Evolutionary conservation across 2,329 filamentous ascomycete species (phyloP).

Genomic region (Leptographium procerum): DNA sequence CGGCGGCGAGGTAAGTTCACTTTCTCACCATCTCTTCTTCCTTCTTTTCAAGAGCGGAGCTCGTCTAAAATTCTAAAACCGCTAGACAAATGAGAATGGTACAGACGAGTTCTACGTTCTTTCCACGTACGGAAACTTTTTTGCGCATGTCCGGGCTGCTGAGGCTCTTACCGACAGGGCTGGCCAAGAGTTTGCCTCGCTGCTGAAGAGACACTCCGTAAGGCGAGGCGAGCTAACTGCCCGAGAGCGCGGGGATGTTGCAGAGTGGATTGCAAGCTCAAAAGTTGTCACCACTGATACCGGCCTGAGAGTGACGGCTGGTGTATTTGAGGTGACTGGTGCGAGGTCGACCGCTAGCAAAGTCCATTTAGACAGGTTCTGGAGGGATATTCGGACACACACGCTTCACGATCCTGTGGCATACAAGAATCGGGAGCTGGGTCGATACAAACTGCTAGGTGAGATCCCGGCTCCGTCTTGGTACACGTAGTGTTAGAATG

Average conservation of each 20-base stretch:
- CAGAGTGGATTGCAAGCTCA: conserved; percentile 49
- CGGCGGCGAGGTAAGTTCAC: conserved; percentile 46
- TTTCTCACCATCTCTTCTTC: too few relatives aligned
- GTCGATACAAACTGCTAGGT: conserved; percentile 41
- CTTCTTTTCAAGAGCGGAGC: too few relatives aligned
- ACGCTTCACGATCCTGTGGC: conserved; percentile 55
- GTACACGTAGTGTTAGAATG: too few relatives aligned
- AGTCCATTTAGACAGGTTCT: conserved; percentile 52
- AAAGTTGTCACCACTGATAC: conserved; percentile 54
- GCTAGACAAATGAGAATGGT: too few relatives aligned
- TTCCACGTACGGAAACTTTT: conserved; percentile 51
- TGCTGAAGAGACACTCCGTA: conserved; percentile 32
- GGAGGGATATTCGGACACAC: conserved; percentile 56
- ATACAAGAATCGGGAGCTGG: conserved; percentile 54
- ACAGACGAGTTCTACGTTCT: conserved; percentile 57
- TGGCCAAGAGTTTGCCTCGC: conserved; percentile 31
- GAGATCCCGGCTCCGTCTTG: conserved; percentile 48
- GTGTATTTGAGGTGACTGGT: conserved; percentile 54
- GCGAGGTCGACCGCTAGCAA: conserved; percentile 45
- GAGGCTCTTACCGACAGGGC: conserved; percentile 47
- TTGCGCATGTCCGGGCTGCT: conserved; percentile 49
- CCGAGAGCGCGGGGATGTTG: conserved; percentile 44
- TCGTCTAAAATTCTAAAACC: too few relatives aligned
- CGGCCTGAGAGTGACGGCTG: conserved; percentile 43
- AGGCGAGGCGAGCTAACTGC: conserved; percentile 35